Evolutionary conservation across 106 monocot species (phyloP).

Genomic region (Apostasia shenzhenica): DNA sequence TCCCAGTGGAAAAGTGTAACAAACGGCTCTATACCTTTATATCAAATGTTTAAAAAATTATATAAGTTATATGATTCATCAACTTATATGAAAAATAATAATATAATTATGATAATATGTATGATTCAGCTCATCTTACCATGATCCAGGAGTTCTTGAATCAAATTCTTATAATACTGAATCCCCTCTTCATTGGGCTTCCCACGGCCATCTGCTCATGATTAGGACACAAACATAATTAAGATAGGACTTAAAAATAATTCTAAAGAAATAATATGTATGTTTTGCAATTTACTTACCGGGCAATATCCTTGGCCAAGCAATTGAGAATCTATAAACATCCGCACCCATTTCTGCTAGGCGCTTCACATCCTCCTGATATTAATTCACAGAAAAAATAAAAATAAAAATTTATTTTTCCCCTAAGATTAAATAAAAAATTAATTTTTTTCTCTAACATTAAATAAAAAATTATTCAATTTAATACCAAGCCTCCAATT

Average conservation of each 20-base stretch:
- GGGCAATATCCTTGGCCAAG: conserved; percentile 16
- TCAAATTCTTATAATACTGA: conserved; percentile 1
- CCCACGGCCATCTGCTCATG: not conserved
- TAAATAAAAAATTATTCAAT: not conserved
- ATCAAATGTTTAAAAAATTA: not conserved
- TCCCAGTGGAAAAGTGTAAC: conserved; percentile 55
- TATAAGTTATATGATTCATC: too few relatives aligned
- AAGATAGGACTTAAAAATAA: too few relatives aligned
- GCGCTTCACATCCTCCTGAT: conserved; percentile 15
- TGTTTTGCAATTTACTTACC: too few relatives aligned
- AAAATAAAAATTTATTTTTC: too few relatives aligned
- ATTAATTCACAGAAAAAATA: not conserved
- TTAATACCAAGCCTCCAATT: too few relatives aligned
- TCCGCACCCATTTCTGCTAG: conserved; percentile 13
- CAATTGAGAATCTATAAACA: conserved; percentile 17
- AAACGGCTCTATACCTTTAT: conserved; percentile 32
- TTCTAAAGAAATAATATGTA: too few relatives aligned
- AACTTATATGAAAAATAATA: not conserved
- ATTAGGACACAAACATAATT: too few relatives aligned
- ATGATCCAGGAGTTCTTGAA: not conserved
- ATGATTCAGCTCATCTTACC: not conserved
- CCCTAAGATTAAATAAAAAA: too few relatives aligned
- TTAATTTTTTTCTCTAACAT: too few relatives aligned
- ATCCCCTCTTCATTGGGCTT: not conserved
- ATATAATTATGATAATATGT: not conserved